Conservation (phyloP, 2,329 filamentous ascomycete species). For the Sporothrix pseudoabietina region DNA sequence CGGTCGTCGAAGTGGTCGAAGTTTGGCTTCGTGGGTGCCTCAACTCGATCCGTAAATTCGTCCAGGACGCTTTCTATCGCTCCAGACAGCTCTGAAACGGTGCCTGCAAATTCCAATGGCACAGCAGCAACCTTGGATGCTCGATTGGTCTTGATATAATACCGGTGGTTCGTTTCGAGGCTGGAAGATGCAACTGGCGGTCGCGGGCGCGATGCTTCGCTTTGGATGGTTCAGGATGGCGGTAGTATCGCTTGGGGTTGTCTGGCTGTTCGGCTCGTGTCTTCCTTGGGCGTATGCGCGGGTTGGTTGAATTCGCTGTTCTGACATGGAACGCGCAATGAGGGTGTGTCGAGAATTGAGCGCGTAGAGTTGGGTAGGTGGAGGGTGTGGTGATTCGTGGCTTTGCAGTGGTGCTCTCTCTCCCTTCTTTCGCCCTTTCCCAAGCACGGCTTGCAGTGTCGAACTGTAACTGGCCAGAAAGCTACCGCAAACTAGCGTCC, state of each 20-base stretch:
- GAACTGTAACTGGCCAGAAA: slow-evolving; percentile 6
- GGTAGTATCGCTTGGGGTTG: background rate
- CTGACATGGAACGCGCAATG: slow-evolving; percentile 14
- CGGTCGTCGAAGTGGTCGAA: background rate
- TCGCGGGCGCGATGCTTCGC: background rate
- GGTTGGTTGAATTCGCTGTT: background rate
- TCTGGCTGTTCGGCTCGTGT: background rate
- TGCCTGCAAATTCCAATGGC: background rate
- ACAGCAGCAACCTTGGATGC: background rate
- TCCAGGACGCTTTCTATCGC: background rate
- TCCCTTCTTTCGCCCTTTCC: background rate
- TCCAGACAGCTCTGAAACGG: background rate
- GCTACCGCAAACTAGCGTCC: background rate
- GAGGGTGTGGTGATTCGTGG: slow-evolving; percentile 8
- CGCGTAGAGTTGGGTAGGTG: background rate
- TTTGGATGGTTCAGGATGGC: background rate
- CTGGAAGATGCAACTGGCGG: background rate
- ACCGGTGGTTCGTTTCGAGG: background rate
- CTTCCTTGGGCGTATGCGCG: background rate
- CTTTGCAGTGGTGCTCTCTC: background rate
- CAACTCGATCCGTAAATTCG: no score
- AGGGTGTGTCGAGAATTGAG: background rate
- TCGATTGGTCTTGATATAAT: background rate
- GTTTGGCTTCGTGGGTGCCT: no score
- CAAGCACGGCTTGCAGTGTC: background rate